Evolutionary conservation across 2,329 filamentous ascomycete genomes (phyloP).

Genomic region (Cryphonectria naterciae): DNA sequence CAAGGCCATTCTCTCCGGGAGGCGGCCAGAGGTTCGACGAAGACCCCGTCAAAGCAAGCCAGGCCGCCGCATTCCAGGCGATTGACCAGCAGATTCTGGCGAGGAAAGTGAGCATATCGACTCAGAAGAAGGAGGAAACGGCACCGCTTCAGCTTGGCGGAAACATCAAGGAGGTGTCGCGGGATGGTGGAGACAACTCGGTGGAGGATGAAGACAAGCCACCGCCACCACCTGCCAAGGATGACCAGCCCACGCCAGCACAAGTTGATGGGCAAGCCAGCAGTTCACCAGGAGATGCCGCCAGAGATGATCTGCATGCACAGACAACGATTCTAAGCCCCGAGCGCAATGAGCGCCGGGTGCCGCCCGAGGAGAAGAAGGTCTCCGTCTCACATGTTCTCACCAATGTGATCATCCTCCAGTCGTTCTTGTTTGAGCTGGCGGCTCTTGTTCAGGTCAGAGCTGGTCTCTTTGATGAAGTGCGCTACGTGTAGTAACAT

Average conservation of each 20-base stretch:
- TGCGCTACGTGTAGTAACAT: constrained; percentile 57
- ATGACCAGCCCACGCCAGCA: constrained; percentile 15
- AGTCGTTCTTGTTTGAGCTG: constrained; percentile 79
- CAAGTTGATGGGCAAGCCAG: constrained; percentile 10
- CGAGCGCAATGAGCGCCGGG: neutral
- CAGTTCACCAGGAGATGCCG: neutral
- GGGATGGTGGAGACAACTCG: constrained; percentile 17
- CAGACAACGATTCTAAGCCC: constrained; percentile 17
- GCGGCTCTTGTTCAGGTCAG: constrained; percentile 75
- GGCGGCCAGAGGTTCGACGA: constrained; percentile 36
- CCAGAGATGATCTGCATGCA: constrained; percentile 25
- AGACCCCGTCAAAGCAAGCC: constrained; percentile 49
- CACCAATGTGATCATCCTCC: constrained; percentile 78
- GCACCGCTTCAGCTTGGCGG: constrained; percentile 54
- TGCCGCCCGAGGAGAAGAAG: constrained; percentile 41
- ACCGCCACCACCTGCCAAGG: constrained; percentile 28
- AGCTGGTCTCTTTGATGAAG: constrained; percentile 76
- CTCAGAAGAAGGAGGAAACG: constrained; percentile 43
- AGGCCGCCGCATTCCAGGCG: constrained; percentile 64
- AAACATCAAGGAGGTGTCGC: constrained; percentile 32
- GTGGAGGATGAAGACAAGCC: constrained; percentile 34
- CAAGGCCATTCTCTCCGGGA: constrained; percentile 47
- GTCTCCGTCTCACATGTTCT: constrained; percentile 77
- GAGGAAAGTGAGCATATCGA: constrained; percentile 55
- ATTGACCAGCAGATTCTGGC: constrained; percentile 66